phyloP scores from a whole-genome alignment of 257 asterid genomes.

The Penstemon newberryi region DNA sequence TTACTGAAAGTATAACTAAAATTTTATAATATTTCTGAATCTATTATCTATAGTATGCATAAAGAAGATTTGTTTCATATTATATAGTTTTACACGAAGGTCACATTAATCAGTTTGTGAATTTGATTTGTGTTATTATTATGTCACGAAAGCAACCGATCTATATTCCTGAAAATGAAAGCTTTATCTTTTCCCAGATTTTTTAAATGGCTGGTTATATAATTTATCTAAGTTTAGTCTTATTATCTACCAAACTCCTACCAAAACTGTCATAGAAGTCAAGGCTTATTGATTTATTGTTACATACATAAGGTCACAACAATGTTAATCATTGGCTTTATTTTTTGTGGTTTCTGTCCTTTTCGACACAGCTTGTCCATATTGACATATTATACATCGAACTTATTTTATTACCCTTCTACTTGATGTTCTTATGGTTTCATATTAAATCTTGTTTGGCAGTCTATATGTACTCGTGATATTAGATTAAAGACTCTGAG shows the following conservation, averaged over 20 bases:
- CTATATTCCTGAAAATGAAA: slow-evolving; percentile 34
- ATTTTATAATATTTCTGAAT: slow-evolving; percentile 4
- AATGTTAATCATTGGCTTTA: slow-evolving; percentile 17
- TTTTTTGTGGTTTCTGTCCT: slow-evolving; percentile 25
- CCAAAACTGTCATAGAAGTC: slow-evolving; percentile 29
- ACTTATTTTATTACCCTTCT: slow-evolving; percentile 12
- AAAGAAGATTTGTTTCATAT: not conserved
- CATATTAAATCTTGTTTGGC: slow-evolving; percentile 17
- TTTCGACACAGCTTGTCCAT: slow-evolving; percentile 22
- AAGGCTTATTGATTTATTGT: slow-evolving; percentile 23
- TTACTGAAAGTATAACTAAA: not conserved
- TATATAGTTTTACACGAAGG: slow-evolving; percentile 10
- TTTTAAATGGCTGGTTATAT: slow-evolving; percentile 51
- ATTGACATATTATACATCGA: slow-evolving; percentile 28
- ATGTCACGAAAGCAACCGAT: slow-evolving; percentile 33
- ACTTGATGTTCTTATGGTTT: slow-evolving; percentile 25
- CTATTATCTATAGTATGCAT: not conserved
- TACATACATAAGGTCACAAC: slow-evolving; percentile 25
- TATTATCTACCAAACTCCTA: slow-evolving; percentile 50
- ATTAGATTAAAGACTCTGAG: slow-evolving; percentile 13
- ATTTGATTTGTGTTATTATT: slow-evolving; percentile 17
- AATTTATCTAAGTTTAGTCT: slow-evolving; percentile 52
- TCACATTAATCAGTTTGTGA: slow-evolving; percentile 19
- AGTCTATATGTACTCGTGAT: slow-evolving; percentile 30
- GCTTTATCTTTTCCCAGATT: slow-evolving; percentile 39